Base-by-base conservation (phyloP, 441 rosid genomes). In the Manihot esculenta region DNA sequence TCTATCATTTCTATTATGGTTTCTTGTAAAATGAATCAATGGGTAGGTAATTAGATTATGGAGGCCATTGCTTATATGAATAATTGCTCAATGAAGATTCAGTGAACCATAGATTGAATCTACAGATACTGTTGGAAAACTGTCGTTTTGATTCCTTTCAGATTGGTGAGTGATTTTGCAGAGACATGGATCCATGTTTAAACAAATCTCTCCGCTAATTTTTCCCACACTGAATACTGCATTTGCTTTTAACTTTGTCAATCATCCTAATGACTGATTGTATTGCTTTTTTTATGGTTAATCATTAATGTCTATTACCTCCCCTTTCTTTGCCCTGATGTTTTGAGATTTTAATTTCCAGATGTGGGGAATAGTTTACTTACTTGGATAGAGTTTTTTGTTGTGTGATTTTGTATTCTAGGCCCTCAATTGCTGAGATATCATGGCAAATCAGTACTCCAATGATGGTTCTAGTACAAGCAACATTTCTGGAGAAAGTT, bases 391-490 rank as follows among this genome's bases (percentile, higher is more conserved):
- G 20, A n/a, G n/a, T n/a, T 24, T 3, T 53, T 58, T 21, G 18
- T 35, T 66, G 41, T 3, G 6, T 10, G 11, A 14, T 41, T 23
- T 51, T 9, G 20, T 65, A 48, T 30, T 76, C 26, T 64, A 75
- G 67, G 53, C 50, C 62, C 48, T 44, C 41, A 41, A 48, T 72
- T 68, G 24, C 71, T 72, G 77, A 78, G 63, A 54, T 61, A 64
- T 70, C 71, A 95, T 95, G 99, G 98, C 83, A n/a, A 89, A 86
- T 69, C 87, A 82, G 71, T 56, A 75, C 55, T 61, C 74, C 23
- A 74, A 77, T 71, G 91, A 84, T 74, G 84, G 89, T 77, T 79
- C 97, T n/a, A 82, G 86, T 76, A 72, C 81, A 68, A 76, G 80
- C 80, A 77, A 59, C 72, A 73, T 18, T 56, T 66, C 86, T 38